phyloP scores from a whole-genome alignment of 805 yeast species.

The Candida wancherniae region DNA sequence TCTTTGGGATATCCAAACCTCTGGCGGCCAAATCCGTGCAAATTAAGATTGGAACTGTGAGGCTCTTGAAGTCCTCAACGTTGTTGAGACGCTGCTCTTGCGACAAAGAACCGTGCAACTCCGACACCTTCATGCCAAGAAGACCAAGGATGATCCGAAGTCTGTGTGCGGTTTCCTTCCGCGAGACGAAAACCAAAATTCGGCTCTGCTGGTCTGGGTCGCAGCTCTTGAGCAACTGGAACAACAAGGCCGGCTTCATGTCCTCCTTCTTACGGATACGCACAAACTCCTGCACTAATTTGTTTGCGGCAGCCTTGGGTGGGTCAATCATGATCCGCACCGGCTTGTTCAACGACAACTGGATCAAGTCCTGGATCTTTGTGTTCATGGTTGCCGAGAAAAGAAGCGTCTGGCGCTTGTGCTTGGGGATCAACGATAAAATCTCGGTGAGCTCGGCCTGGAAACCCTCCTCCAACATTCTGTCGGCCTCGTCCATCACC shows the following conservation, averaged over 20 bases:
- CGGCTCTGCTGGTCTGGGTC: slow-evolving; percentile 63
- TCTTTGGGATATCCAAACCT: slow-evolving; percentile 98
- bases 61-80: slow-evolving; percentile 75
- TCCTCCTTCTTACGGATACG: slow-evolving; percentile 87
- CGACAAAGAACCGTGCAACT: slow-evolving; percentile 75
- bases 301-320: slow-evolving; percentile 90
- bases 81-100: slow-evolving; percentile 91
- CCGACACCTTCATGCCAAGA: slow-evolving; percentile 71
- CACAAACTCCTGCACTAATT: slow-evolving; percentile 87
- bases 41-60: slow-evolving; percentile 78
- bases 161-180: slow-evolving; percentile 87
- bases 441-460: slow-evolving; percentile 92
- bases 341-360: slow-evolving; percentile 83
- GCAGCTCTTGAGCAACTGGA: slow-evolving; percentile 61
- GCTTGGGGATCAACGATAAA: slow-evolving; percentile 72
- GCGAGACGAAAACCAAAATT: slow-evolving; percentile 84
- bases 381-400: slow-evolving; percentile 99
- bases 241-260: slow-evolving; percentile 77
- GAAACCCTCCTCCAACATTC: slow-evolving; percentile 99
- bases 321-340: slow-evolving; percentile 95
- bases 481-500: slow-evolving; percentile 96
- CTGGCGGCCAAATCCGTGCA: slow-evolving; percentile 99
- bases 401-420: slow-evolving; percentile 86
- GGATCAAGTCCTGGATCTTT: slow-evolving; percentile 79
- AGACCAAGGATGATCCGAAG: slow-evolving; percentile 73